Evolutionary conservation across 75 land plant species (phyloP), one percentile per base, ranked within the genome.

Genomic region (Picea glauca): DNA sequence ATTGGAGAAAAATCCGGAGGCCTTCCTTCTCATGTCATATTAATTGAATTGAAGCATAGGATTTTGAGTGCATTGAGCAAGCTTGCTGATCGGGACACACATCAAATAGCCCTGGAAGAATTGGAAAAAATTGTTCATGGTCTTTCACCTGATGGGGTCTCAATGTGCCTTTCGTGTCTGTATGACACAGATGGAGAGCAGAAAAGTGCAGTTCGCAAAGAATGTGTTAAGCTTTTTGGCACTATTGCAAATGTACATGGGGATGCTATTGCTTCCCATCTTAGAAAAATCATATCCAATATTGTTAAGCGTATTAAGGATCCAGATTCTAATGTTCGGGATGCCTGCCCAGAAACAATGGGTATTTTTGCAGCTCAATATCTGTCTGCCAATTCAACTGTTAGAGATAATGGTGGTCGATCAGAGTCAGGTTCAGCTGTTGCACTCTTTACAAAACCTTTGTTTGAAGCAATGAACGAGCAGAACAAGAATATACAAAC

Each of bases 51-150:
- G 13, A 85, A 85, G 85, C 85, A 81, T 5, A 60, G 78, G 62
- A 82, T 85, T 50, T 73, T 82, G n/a, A 73, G 77, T 50, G 85
- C 81, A 58, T 57, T 85, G 62, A 79, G 79, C 78, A 85, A 85
- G 81, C 78, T 85, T 13, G 80, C 84, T 17, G 87, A 85, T 62
- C 85, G 85, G 14, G 87, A 85, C 38, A 85, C 87, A 43, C 87
- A 85, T 77, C 87, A 85, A 77, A 83, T 85, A 56, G 87, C 87
- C 31, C 74, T 78, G 5, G 84, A 85, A 54, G 87, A 82, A 30
- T 63, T 85, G 58, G 78, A 79, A 63, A 79, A 85, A 20, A 79
- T 79, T 43, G 87, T 81, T 57, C 80, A 82, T 74, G 75, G 54
- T 9, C 38, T 85, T 26, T 43, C 78, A 3, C 85, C 85, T 9